Evolutionary conservation across 148 eudicot genomes (phyloP), one percentile per base, ranked within the genome.

Genomic region (Amaranthus palmeri): DNA sequence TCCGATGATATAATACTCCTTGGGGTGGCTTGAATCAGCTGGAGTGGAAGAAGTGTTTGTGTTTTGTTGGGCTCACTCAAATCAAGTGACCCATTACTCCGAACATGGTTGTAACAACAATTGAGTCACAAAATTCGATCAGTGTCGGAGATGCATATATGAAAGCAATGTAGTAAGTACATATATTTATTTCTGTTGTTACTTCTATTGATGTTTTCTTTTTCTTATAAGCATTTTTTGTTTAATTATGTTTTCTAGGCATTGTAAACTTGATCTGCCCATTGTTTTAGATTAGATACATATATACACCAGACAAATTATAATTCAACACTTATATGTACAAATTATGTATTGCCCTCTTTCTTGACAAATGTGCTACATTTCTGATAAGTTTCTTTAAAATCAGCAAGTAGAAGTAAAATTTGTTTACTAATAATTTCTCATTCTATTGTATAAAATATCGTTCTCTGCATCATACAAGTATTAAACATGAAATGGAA

Each of bases 141-240:
- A 89, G 98, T 76, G 98, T 88, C 71, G 98, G 98, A 72, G 98
- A 93, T 82, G 98, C 98, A 85, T 93, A 65, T 93, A 93, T 82
- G 97, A 89, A 72, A 85, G 75, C 52, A 74, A 91, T 69, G 97
- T 93, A 96, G 98, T 92, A 88, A 43, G 88, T 61, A 40, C 50
- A 44, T 4, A 50, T 83, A 59, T 79, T 49, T 71, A 12, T 57
- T 17, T 18, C 3, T 55, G 36, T 25, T 50, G n/a, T 46, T 57
- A 18, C 36, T 45, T 36, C 42, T 53, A 6, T 41, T 25, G 36
- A 42, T 63, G 54, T 42, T 42, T 8, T 41, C 36, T 11, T 54
- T 72, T 51, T 40, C 65, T 11, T 11, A 63, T 62, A 17, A 8
- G 36, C 18, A 25, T 25, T 25, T 25, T 25, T 25, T 25, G 36